Base-by-base conservation (phyloP, 2,329 filamentous ascomycete species). In the Venturia asperata region DNA sequence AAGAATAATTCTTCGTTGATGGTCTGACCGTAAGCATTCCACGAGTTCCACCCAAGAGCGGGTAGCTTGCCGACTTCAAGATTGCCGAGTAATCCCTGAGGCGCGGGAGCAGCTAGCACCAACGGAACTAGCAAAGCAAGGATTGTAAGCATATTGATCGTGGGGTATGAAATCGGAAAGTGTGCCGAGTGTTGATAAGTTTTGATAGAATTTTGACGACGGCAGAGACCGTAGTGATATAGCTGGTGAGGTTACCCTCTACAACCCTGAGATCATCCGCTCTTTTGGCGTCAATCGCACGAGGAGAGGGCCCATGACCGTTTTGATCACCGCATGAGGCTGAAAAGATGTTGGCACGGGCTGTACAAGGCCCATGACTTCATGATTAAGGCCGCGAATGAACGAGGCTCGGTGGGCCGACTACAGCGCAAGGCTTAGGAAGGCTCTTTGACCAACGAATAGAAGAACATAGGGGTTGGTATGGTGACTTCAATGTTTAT, bases 21-120 rank as follows among this genome's bases (percentile, higher is more conserved):
- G 64, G 81, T 73, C 71, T 82, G 83, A 34, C 73, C 73, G 67
- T 81, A 82, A 21, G 78, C 78, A 70, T 85, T 84, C 81, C 81
- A 83, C 4, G 78, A 79, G 67, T 81, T 82, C 77, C 79, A 83
- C 27, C 70, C 68, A 37, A 70, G 66, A 15, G 70, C 70, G 7
- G 70, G 70, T 10, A 71, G 68, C 30, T 65, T 67, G 7, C 70
- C 70, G 13, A 70, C 60, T 21, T 42, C 39, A 13, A 61, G 60
- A 21, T 27, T 37, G 17, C 39, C 39, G 17, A 42, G 39, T 9
- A 27, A 39, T 27, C 39, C 37, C n/a, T 41, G 42, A 61, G 60
- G 13, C 19, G 37, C 60, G n/a, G 60, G 37, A 42, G 13, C 37
- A 39, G 60, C 15, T 39, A 21, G 11, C 60, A 61, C 34, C 37